A percentile compares a stretch with the other conserved stretches of the same genome.
Conservation (phyloP, 495 filamentous ascomycete genomes). For the Stereocaulon alpinum region DNA sequence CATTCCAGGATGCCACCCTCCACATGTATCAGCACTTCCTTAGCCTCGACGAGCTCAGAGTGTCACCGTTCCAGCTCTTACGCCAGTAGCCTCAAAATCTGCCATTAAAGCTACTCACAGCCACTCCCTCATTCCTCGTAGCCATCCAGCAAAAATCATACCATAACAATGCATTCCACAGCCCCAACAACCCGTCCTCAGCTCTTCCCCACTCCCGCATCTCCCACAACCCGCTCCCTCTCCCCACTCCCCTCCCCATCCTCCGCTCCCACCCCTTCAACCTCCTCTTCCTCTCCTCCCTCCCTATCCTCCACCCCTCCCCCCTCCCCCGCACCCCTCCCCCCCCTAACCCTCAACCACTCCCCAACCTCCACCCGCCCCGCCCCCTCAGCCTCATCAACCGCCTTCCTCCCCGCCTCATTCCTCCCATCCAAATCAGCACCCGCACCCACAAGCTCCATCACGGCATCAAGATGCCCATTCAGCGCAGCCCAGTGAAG, state of each 20-base stretch:
- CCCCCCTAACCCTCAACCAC: not conserved
- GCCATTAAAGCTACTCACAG: no score
- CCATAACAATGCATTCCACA: no score
- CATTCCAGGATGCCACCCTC: no score
- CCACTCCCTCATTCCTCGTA: no score
- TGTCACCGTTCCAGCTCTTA: no score
- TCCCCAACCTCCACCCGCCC: not conserved
- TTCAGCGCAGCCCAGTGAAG: slow-evolving; percentile 89
- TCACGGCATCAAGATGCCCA: slow-evolving; percentile 70
- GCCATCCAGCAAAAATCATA: no score
- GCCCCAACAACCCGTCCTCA: no score
- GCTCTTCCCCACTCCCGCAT: not conserved
- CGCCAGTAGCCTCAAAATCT: no score
- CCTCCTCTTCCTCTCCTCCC: not conserved
- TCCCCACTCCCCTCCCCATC: not conserved
- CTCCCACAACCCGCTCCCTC: not conserved
- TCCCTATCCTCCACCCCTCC: not conserved
- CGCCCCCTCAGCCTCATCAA: slow-evolving; percentile 55
- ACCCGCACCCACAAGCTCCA: slow-evolving; percentile 60
- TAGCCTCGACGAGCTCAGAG: no score
- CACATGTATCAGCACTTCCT: no score
- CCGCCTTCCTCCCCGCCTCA: slow-evolving; percentile 69
- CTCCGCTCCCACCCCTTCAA: not conserved
- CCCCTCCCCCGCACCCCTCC: not conserved
- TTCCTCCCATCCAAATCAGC: slow-evolving; percentile 69